A percentile compares a stretch with the other conserved stretches of the same genome.
These are phyloP conservation scores for Crepidotus variabilis DNA, from an alignment of 768 basidiomycete genomes.

Conservation along the genomic window DNA sequence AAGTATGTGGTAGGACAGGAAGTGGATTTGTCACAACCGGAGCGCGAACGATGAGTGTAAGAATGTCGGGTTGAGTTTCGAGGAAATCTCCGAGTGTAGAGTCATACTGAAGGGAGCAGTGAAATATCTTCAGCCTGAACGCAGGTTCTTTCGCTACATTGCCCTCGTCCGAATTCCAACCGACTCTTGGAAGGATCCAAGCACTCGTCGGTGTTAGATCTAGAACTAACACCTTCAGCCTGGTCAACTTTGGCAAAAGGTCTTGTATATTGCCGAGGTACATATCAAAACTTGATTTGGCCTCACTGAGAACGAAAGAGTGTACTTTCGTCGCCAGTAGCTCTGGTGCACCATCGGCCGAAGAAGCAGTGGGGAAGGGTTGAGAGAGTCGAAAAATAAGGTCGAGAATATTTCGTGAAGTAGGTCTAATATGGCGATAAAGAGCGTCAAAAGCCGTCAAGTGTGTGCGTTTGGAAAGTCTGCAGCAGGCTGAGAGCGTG, in stretches of 20 bases:
- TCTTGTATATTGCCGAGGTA: background rate
- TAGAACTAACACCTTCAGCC: background rate
- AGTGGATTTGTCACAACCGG: background rate
- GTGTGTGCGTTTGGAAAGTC: background rate
- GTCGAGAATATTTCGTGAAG: background rate
- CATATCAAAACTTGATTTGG: background rate
- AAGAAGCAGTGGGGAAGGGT: background rate
- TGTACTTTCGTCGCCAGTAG: background rate
- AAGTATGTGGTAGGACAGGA: background rate
- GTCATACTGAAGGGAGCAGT: background rate
- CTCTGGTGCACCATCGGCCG: background rate
- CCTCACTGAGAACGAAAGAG: background rate
- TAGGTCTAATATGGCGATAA: background rate
- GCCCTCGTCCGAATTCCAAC: background rate
- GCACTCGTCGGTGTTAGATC: background rate
- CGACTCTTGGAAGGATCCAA: background rate
- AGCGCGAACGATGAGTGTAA: background rate
- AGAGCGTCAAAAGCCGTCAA: background rate
- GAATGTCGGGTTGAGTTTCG: background rate
- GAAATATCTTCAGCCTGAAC: background rate
- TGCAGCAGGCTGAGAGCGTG: background rate
- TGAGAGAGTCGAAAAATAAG: background rate
- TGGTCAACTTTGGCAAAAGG: background rate
- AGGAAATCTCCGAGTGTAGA: background rate
- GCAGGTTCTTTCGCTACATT: background rate